Evolutionary conservation across 306 rosid genomes (phyloP), one percentile per base, ranked within the genome.

Genomic region (cucumber (Cucumis sativus)): DNA sequence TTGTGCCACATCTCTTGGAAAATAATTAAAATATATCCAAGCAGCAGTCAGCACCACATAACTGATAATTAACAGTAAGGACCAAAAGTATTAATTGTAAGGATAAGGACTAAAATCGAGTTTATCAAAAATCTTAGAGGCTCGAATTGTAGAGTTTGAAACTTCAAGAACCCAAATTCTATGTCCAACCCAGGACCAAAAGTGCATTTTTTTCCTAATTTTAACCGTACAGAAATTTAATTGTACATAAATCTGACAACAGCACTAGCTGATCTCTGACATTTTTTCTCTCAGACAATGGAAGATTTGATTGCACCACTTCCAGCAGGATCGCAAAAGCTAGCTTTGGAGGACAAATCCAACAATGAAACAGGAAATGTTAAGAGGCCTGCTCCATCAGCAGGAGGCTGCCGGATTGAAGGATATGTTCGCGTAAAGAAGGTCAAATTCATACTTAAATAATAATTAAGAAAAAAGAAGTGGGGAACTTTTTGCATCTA

Each of bases 401-500:
- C 97, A 7, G 97, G 97, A 75, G 98, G 98, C 58, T 95, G 98
- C 83, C 87, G 93, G 79, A 78, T 95, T 73, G 98, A 92, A 83
- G 98, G 98, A 80, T 83, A 87, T 64, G 96, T 95, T 78, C 98
- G 96, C 55, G 97, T 92, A 79, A 95, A 95, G 86, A 95, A 95
- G 97, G 98, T 92, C 33, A 58, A 52, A 35, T 75, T 77, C 35
- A 25, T 55, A 16, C 28, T 6, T 47, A 56, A 45, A 51, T 35
- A 69, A 61, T 56, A 45, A 10, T 2, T 10, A 45, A 62, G 45
- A 45, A 57, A 41, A 63, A 67, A 56, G 66, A 78, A 52, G 15
- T 10, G 10, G 28, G 55, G 52, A 40, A 40, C 17, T 20, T 66
- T 67, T 67, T 41, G 33, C 55, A n/a, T n/a, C 10, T 40, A 39